Base-by-base conservation (phyloP, 768 basidiomycete species). In the Naganishia friedmannii region DNA sequence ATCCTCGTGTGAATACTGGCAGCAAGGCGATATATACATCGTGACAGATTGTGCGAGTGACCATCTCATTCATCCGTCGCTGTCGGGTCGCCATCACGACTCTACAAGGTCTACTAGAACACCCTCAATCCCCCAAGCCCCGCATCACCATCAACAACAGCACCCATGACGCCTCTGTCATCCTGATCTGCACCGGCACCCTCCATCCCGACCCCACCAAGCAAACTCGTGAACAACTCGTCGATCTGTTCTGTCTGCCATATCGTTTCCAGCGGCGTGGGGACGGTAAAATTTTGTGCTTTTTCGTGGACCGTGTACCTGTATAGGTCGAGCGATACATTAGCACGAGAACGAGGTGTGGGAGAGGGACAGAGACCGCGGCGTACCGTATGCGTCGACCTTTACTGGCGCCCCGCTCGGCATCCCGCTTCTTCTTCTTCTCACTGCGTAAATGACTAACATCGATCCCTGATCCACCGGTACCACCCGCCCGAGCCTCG, bases 231-330 rank as follows among this genome's bases (percentile, higher is more conserved):
- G 81, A 99, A 98, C 66, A 98, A 82, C 79, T 98, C 95, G 77
- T 99, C 94, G 66, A 93, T 86, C 82, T 98, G 96, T 77, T 93
- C 92, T 70, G 97, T 93, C 73, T 95, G 92, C 96, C 96, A 99
- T 67, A 83, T 85, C 32, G 87, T 87, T 39, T 82, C 79, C 0
- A 82, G 75, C 26, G 79, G 76, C 34, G 93, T 88, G 7, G 95
- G 95, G 1, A 93, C 91, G 90, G 95, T 95, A 79, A 97, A 98
- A 80, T 93, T 93, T 80, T 93, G 91, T 60, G 96, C 83, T 83
- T 96, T 98, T 76, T 98, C 93, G 77, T 98, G 96, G 1, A 91
- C 88, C 73, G 95, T 90, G 79, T 93, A 96, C 67, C 91, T 90
- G 78, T 39, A 56, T 42, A 28, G 26, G 34, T 7, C 34, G n/a